Conservation (phyloP, 352 stramenopile species). For the Globisporangium apiculatum region DNA sequence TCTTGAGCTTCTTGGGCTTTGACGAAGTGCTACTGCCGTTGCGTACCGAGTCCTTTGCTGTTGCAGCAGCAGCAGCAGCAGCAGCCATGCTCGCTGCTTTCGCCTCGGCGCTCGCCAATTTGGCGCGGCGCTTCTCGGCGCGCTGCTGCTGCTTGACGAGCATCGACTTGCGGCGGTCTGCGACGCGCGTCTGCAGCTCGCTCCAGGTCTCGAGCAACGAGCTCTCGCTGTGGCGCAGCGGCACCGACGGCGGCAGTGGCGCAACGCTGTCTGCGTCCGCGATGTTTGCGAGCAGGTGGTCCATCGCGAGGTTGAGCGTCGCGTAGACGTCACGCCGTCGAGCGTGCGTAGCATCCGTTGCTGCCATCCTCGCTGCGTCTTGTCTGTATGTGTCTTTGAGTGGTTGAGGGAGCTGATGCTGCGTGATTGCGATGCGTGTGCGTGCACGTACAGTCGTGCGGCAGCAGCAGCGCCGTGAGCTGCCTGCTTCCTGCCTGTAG, state of each 20-base stretch:
- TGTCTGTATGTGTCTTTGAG: too few species aligned
- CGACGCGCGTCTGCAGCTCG: constrained; percentile 14
- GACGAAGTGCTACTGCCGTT: not conserved
- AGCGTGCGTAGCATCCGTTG: not conserved
- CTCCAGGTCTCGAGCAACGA: constrained; percentile 15
- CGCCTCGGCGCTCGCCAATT: constrained; percentile 4
- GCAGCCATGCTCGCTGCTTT: constrained; percentile 1
- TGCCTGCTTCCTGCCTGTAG: too few species aligned
- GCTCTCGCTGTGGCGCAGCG: constrained; percentile 3
- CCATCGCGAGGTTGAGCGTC: constrained; percentile 38
- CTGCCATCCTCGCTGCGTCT: not conserved
- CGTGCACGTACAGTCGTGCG: too few species aligned
- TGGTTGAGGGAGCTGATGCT: too few species aligned
- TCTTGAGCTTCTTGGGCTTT: constrained; percentile 7
- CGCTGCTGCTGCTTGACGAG: constrained; percentile 23
- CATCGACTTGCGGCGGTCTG: constrained; percentile 13
- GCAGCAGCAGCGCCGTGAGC: too few species aligned
- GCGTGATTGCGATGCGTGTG: too few species aligned
- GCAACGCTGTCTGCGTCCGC: constrained; percentile 8
- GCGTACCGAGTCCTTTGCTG: not conserved
- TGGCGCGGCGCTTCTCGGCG: constrained; percentile 13
- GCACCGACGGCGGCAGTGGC: constrained; percentile 15
- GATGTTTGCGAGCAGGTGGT: constrained; percentile 37
- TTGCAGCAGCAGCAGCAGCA: constrained; percentile 6
- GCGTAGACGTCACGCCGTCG: constrained; percentile 25